phyloP scores from a whole-genome alignment of 306 rosid species.

The Prunus armeniaca region DNA sequence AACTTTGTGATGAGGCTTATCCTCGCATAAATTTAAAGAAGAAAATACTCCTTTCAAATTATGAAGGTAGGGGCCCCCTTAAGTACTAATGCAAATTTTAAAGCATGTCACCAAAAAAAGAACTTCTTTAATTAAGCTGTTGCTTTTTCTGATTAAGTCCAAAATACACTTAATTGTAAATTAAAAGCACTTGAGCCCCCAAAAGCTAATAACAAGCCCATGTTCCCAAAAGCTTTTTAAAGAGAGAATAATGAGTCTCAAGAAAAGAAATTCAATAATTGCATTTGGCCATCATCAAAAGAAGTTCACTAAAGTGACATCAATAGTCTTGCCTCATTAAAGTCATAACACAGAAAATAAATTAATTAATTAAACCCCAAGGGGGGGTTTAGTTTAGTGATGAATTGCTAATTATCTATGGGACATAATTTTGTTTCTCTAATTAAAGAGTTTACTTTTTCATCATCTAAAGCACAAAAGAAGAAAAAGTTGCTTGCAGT shows the following conservation, averaged over 20 bases:
- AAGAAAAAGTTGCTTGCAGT: neutral
- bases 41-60: conserved; percentile 27
- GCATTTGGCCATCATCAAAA: conserved; percentile 60
- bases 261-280: conserved; percentile 48
- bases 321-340: conserved; percentile 35
- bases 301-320: conserved; percentile 46
- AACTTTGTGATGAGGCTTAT: too few relatives aligned
- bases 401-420: conserved; percentile 28
- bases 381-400: conserved; percentile 14
- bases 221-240: conserved; percentile 73
- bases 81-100: conserved; percentile 28
- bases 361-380: neutral
- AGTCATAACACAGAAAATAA: conserved; percentile 24
- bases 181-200: conserved; percentile 56
- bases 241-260: conserved; percentile 50
- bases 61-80: conserved; percentile 47
- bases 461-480: conserved; percentile 23
- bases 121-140: conserved; percentile 24
- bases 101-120: conserved; percentile 46
- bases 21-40: too few relatives aligned
- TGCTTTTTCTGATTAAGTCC: conserved; percentile 45
- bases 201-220: conserved; percentile 65
- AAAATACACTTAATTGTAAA: conserved; percentile 45
- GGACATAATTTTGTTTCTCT: conserved; percentile 50
- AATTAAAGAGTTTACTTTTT: conserved; percentile 36